Evolutionary conservation across 2,329 filamentous ascomycete species (phyloP).

Genomic region (Zymoseptoria tritici): DNA sequence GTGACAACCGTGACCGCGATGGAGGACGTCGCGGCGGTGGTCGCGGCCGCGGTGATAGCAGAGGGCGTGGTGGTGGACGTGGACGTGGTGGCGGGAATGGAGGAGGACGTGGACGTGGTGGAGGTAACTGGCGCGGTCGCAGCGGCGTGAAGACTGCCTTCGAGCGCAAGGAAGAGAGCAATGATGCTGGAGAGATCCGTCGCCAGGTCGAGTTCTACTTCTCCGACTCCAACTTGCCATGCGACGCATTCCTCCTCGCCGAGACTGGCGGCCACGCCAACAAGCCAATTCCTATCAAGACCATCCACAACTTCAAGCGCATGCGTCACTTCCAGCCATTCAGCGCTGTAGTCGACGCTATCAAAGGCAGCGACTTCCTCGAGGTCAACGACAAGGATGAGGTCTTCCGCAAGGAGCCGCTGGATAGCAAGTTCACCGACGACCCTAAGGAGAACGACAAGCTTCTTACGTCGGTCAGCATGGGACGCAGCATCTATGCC

Average conservation of each 20-base stretch:
- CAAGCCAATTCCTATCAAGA: conserved; percentile 69
- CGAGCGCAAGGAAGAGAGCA: conserved; percentile 55
- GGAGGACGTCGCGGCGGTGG: conserved; percentile 6
- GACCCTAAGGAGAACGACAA: conserved; percentile 47
- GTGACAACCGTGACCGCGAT: conserved; percentile 11
- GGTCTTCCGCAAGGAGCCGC: conserved; percentile 69
- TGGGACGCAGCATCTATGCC: conserved; percentile 74
- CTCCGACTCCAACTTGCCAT: conserved; percentile 79
- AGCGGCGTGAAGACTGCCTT: conserved; percentile 22
- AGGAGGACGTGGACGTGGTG: conserved; percentile 10
- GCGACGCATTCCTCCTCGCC: conserved; percentile 79
- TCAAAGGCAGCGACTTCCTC: conserved; percentile 68
- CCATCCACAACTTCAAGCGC: conserved; percentile 81
- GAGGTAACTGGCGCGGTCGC: conserved; percentile 6
- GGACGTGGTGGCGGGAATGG: conserved; percentile 8
- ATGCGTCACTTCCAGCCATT: conserved; percentile 94
- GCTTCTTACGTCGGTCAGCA: conserved; percentile 56
- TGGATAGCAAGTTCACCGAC: conserved; percentile 44
- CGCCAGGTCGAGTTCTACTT: conserved; percentile 97
- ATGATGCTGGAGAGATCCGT: conserved; percentile 73
- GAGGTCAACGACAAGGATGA: conserved; percentile 64
- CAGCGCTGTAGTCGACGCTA: conserved; percentile 71
- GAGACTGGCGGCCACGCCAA: conserved; percentile 72
- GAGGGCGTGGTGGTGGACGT: conserved; percentile 6
- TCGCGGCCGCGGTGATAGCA: conserved; percentile 11